Evolutionary conservation across 345 rosid species (phyloP), one percentile per base, ranked within the genome.

Genomic region (Limnanthes douglasii): DNA sequence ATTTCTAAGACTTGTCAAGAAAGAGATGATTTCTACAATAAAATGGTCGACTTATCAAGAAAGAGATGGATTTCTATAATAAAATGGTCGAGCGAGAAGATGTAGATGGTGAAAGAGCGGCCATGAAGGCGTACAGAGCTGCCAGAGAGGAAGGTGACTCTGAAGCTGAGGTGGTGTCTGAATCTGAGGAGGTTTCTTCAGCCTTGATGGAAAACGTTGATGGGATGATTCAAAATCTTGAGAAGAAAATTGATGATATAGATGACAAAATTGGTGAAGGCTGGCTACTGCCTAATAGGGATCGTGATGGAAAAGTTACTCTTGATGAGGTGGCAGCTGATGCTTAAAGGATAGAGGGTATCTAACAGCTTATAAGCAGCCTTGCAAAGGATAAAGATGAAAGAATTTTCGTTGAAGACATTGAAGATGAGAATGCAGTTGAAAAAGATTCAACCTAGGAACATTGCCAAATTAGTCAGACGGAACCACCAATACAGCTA

Each of bases 331-430:
- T 84, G 16, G 93, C 88, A 7, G 56, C 77, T 54, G 95, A 86
- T 46, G 93, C 95, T 59, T 84, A 54, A 84, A 79, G 52, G 73
- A 69, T 48, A 70, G 84, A 79, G 39, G 95, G 95, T 19, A 41
- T 84, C 26, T 73, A 72, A 62, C 76, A 84, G 45, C 72, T 79
- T 25, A 69, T 84, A 19, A 65, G 78, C 65, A 75, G 45, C 50
- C 86, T 84, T 40, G 61, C 81, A 18, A 84, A 78, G 60, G 95
- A 84, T 49, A 55, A 45, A 72, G 95, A 86, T 78, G 95, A 95
- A 50, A 88, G 78, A 68, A 83, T 88, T 41, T 79, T 79, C 21
- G 90, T 88, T 41, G 95, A 88, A 58, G 97, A 88, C 71, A 88
- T 88, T 27, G 81, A 88, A 44, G 82, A 76, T 34, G 11, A 33